Evolutionary conservation across 805 yeast genomes (phyloP).

Genomic region (Pichia pseudocactophila): DNA sequence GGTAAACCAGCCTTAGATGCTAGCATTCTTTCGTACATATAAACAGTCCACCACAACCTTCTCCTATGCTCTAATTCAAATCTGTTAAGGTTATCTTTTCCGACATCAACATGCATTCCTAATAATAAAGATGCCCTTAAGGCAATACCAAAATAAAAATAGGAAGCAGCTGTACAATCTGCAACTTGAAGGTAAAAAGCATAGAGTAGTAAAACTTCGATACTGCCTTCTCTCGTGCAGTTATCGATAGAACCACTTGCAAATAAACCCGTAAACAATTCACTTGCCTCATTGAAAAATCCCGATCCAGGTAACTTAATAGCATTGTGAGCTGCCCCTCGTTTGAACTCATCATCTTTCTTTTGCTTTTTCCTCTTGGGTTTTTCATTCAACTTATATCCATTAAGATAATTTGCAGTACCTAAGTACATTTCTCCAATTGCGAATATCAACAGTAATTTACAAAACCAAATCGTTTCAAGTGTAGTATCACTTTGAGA

Average conservation of each 20-base stretch:
- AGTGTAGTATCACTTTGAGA: constrained; percentile 44
- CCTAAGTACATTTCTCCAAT: constrained; percentile 80
- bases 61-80: constrained; percentile 45
- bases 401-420: constrained; percentile 57
- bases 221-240: constrained; percentile 70
- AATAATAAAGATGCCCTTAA: constrained; percentile 60
- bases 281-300: constrained; percentile 73
- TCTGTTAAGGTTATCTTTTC: constrained; percentile 45
- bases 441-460: constrained; percentile 62
- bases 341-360: background rate
- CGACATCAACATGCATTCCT: constrained; percentile 81
- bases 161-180: constrained; percentile 74
- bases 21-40: constrained; percentile 53
- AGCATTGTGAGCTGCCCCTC: constrained; percentile 1
- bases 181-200: constrained; percentile 79
- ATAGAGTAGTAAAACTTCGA: constrained; percentile 64
- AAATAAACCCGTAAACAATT: constrained; percentile 64
- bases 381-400: constrained; percentile 29
- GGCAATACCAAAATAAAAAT: constrained; percentile 72
- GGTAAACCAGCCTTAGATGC: constrained; percentile 80
- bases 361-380: constrained; percentile 18
- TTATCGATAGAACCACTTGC: constrained; percentile 76
- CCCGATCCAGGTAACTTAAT: constrained; percentile 69
- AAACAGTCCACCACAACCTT: constrained; percentile 33
- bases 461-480: constrained; percentile 77